A percentile compares a stretch with the other conserved stretches of the same genome.
Conservation (phyloP, 2,329 filamentous ascomycete species). For the Aspergillus novofumigatus region DNA sequence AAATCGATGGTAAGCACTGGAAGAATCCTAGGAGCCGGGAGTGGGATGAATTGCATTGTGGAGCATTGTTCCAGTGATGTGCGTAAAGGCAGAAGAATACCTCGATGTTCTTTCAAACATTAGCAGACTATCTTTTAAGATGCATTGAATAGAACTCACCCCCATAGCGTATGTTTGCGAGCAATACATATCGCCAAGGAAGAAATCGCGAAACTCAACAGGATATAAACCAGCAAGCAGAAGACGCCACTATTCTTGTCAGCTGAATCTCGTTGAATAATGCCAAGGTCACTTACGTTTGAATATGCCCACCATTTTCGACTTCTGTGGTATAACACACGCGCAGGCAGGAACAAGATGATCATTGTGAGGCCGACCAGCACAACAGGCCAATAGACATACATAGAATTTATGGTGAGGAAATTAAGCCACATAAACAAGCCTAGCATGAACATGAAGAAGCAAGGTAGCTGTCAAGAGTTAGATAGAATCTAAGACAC, state of each 20-base stretch:
- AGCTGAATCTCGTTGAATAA: constrained; percentile 3
- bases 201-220: constrained; percentile 96
- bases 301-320: constrained; percentile 84
- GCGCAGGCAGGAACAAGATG: constrained; percentile 72
- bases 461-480: constrained; percentile 63
- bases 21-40: constrained; percentile 85
- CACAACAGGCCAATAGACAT: constrained; percentile 80
- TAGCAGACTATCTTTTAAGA: constrained; percentile 10
- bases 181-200: constrained; percentile 95
- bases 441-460: constrained; percentile 71
- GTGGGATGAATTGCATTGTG: constrained; percentile 78
- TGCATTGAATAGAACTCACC: constrained; percentile 49
- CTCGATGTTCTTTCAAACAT: constrained; percentile 66
- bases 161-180: constrained; percentile 87
- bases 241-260: constrained; percentile 65
- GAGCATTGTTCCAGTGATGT: constrained; percentile 67
- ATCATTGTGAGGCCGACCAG: constrained; percentile 65
- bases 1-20: constrained; percentile 75
- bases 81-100: constrained; percentile 93
- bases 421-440: constrained; percentile 90
- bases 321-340: constrained; percentile 68
- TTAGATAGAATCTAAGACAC: constrained; percentile 11
- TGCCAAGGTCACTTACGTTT: constrained; percentile 57
- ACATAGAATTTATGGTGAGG: constrained; percentile 64
- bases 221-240: constrained; percentile 81